Evolutionary conservation across 495 filamentous ascomycete genomes (phyloP).

Genomic region (Aspergillus baeticus): DNA sequence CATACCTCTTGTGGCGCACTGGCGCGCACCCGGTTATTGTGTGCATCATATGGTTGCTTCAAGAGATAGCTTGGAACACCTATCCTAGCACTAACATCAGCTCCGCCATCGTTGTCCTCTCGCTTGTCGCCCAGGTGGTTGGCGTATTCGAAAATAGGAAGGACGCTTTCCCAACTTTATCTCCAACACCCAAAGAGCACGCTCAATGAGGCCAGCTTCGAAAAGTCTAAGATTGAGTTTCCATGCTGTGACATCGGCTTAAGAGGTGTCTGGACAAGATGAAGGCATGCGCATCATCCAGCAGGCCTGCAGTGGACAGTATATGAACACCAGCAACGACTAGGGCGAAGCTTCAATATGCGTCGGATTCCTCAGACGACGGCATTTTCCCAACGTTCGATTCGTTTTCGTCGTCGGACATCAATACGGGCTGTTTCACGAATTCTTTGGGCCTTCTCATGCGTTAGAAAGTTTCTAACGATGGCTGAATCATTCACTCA

Average conservation of each 20-base stretch:
- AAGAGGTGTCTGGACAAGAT: too few species aligned
- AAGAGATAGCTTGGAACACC: constrained; percentile 97
- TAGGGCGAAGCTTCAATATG: constrained; percentile 11
- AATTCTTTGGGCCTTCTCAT: constrained; percentile 75
- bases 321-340: not conserved
- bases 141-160: constrained; percentile 30
- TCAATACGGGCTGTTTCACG: constrained; percentile 50
- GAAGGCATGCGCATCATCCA: too few species aligned
- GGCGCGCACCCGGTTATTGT: constrained; percentile 71
- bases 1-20: constrained; percentile 84
- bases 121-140: constrained; percentile 63
- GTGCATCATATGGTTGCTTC: constrained; percentile 71
- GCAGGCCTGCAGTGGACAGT: too few species aligned
- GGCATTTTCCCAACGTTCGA: constrained; percentile 82
- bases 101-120: constrained; percentile 72
- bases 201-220: constrained; percentile 18
- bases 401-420: constrained; percentile 64
- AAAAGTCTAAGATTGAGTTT: too few species aligned
- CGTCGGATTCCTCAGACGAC: constrained; percentile 61
- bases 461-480: constrained; percentile 16
- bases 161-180: constrained; percentile 18
- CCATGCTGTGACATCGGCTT: too few species aligned
- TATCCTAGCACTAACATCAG: constrained; percentile 87
- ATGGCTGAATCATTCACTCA: constrained; percentile 35
- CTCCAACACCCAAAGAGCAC: constrained; percentile 20